Evolutionary conservation across 2,329 filamentous ascomycete species (phyloP).

Genomic region (Hypoxylon sp.): DNA sequence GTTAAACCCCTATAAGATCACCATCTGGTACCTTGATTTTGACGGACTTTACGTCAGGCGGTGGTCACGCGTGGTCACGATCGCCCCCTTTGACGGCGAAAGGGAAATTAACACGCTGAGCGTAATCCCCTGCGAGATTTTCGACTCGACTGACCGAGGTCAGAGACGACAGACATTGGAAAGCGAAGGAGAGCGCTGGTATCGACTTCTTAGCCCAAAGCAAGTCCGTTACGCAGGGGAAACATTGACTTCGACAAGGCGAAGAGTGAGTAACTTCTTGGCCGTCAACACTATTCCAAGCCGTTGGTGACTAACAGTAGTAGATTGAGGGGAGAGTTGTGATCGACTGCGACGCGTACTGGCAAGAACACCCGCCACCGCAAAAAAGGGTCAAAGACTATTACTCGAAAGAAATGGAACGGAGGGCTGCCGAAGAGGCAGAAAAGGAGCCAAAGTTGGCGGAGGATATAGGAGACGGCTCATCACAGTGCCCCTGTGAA

Average conservation of each 20-base stretch:
- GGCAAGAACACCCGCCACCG: background rate
- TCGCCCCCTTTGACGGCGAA: slow-evolving; percentile 17
- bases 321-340: slow-evolving; percentile 5
- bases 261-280: background rate
- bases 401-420: background rate
- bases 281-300: no score
- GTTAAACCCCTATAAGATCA: background rate
- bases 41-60: slow-evolving; percentile 13
- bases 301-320: background rate
- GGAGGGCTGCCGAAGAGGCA: background rate
- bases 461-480: background rate
- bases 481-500: background rate
- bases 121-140: slow-evolving; percentile 6
- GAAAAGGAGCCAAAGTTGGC: slow-evolving; percentile 1
- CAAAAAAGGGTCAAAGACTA: background rate
- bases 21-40: slow-evolving; percentile 15
- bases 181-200: slow-evolving; percentile 8
- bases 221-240: slow-evolving; percentile 9
- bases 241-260: background rate
- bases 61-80: background rate
- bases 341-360: slow-evolving; percentile 5
- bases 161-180: slow-evolving; percentile 2
- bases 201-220: background rate
- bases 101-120: background rate
- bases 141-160: slow-evolving; percentile 4